Conservation (phyloP, 2,329 filamentous ascomycete species). For the Epichloe amarillans region DNA sequence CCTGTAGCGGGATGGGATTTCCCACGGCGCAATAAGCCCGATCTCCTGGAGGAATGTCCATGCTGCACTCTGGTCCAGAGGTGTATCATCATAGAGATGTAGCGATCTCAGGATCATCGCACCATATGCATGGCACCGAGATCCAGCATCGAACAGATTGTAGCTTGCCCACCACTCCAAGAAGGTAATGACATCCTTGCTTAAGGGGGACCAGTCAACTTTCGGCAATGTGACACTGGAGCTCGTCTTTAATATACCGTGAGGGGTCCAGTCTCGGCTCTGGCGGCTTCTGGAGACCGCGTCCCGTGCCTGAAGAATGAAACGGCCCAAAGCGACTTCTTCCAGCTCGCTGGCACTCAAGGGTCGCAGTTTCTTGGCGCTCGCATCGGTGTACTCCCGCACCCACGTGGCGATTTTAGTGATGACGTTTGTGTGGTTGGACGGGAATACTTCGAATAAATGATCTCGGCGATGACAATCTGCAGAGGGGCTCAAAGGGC, state of each 20-base stretch:
- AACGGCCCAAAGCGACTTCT: slow-evolving; percentile 23
- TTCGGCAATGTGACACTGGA: slow-evolving; percentile 11
- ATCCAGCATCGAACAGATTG: slow-evolving; percentile 36
- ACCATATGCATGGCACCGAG: slow-evolving; percentile 46
- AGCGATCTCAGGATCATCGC: slow-evolving; percentile 50
- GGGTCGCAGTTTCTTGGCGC: slow-evolving; percentile 8
- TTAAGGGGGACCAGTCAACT: slow-evolving; percentile 16
- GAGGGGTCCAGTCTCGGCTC: slow-evolving; percentile 32
- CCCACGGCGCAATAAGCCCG: slow-evolving; percentile 57
- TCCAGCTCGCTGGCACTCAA: slow-evolving; percentile 9
- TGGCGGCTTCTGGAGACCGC: slow-evolving; percentile 39
- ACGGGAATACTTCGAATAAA: slow-evolving; percentile 44
- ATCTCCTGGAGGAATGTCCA: slow-evolving; percentile 66
- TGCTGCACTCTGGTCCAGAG: slow-evolving; percentile 28
- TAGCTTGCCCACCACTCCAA: slow-evolving; percentile 55
- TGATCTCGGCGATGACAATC: slow-evolving; percentile 34
- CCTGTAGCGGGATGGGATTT: slow-evolving; percentile 51
- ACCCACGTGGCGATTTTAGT: slow-evolving; percentile 19
- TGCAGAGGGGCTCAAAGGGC: slow-evolving; percentile 34
- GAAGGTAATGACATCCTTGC: slow-evolving; percentile 47
- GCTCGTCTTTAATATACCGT: slow-evolving; percentile 29
- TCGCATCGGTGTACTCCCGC: slow-evolving; percentile 17
- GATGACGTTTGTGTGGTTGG: slow-evolving; percentile 16
- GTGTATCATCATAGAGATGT: slow-evolving; percentile 40
- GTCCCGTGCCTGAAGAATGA: slow-evolving; percentile 34